A percentile compares a stretch with the other conserved stretches of the same genome.
These are phyloP conservation scores for Fusarium piperis DNA, from an alignment of 2,329 filamentous ascomycete genomes.

Conservation along the genomic window DNA sequence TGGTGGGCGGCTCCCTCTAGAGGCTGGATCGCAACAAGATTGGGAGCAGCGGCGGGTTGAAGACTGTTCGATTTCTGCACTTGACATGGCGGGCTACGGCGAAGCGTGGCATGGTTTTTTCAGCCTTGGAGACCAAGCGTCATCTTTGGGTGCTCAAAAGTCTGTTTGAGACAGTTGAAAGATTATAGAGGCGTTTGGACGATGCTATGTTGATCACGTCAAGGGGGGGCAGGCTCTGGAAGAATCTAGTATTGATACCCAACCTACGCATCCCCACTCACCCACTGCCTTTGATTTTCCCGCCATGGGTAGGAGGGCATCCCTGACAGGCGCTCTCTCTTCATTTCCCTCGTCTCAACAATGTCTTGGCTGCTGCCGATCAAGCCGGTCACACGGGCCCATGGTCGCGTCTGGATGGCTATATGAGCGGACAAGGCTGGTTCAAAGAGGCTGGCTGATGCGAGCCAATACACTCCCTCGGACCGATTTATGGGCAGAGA, in stretches of 20 bases:
- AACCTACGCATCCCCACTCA: not conserved
- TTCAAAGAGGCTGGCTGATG: conserved; percentile 45
- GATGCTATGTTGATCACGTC: conserved; percentile 30
- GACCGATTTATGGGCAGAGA: conserved; percentile 46
- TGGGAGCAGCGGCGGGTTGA: not conserved
- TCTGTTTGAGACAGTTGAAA: conserved; percentile 5
- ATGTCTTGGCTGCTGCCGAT: not conserved
- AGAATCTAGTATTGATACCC: conserved; percentile 33
- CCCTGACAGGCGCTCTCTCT: not conserved
- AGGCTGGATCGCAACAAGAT: not conserved
- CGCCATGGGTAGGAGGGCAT: not conserved
- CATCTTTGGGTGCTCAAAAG: not conserved
- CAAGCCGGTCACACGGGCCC: not conserved
- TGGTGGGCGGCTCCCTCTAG: not conserved
- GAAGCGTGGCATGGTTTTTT: conserved; percentile 15
- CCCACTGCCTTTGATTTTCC: conserved; percentile 26
- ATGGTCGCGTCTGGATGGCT: conserved; percentile 52
- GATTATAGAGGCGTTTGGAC: conserved; percentile 28
- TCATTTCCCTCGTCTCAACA: not conserved
- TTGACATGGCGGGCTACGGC: not conserved
- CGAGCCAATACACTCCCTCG: conserved; percentile 50
- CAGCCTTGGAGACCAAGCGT: conserved; percentile 9
- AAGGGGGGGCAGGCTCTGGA: conserved; percentile 11
- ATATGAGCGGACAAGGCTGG: conserved; percentile 44
- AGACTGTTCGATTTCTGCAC: not conserved